Percentiles rank a stretch among this genome's conserved stretches.
Evolutionary conservation across 2,329 filamentous ascomycete genomes (phyloP).

Genomic region (Trichophyton simii): DNA sequence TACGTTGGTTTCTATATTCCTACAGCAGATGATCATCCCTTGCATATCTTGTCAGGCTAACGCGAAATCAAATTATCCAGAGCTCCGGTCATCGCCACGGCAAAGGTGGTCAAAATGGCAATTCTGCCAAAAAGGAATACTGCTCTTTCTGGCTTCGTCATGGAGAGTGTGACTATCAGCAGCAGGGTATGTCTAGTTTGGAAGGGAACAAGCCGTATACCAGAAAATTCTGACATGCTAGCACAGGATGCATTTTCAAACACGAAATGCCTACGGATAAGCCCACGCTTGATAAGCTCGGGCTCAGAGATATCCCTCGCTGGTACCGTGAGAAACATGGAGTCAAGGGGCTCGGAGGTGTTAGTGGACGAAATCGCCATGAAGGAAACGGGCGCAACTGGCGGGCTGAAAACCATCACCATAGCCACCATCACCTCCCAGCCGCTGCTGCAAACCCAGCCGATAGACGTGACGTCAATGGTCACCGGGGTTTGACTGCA

Average conservation of each 20-base stretch:
- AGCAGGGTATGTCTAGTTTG: constrained; percentile 43
- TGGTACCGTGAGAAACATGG: constrained; percentile 44
- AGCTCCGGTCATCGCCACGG: constrained; percentile 4
- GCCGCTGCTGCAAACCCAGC: not conserved
- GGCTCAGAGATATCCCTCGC: constrained; percentile 45
- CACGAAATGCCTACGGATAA: constrained; percentile 73
- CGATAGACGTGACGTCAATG: not conserved
- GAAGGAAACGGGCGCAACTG: constrained; percentile 2
- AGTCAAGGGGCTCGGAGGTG: constrained; percentile 6
- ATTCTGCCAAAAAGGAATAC: constrained; percentile 12
- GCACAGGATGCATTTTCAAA: constrained; percentile 66
- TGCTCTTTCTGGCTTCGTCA: constrained; percentile 74
- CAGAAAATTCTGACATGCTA: not conserved
- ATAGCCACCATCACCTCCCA: not conserved
- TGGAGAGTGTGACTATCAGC: constrained; percentile 70
- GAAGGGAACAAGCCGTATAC: not conserved
- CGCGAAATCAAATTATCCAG: not conserved
- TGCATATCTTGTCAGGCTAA: not conserved
- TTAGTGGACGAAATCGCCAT: not conserved
- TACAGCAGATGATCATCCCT: not conserved
- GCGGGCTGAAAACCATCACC: not conserved
- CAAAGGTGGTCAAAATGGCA: constrained; percentile 5
- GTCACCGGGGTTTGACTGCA: not conserved
- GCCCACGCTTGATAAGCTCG: constrained; percentile 54
- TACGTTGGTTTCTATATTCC: not conserved